Percentiles rank a stretch among this genome's conserved stretches.
Conservation (phyloP, 2,329 filamentous ascomycete species). For the Trichoderma atroviride region DNA sequence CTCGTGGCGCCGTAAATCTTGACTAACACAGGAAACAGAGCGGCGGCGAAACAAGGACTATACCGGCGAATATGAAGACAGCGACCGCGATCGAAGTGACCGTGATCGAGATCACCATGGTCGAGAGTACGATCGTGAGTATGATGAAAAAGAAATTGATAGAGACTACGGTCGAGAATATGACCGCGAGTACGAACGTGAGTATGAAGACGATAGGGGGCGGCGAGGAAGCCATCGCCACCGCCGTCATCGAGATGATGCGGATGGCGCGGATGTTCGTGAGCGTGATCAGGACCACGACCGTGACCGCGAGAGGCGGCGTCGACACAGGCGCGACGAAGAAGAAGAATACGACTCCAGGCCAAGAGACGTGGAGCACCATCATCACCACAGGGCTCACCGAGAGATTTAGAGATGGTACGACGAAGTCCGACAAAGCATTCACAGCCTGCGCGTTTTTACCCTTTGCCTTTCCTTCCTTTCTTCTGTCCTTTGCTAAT, state of each 20-base stretch:
- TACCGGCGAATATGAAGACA: conserved; percentile 31
- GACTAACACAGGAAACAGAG: conserved; percentile 29
- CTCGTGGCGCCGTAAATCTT: neutral
- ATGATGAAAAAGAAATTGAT: conserved; percentile 31
- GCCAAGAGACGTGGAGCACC: conserved; percentile 28
- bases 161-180: conserved; percentile 29
- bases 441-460: neutral
- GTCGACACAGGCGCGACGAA: conserved; percentile 31
- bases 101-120: conserved; percentile 27
- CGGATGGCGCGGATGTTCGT: conserved; percentile 39
- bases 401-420: conserved; percentile 27
- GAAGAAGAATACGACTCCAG: conserved; percentile 31
- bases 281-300: conserved; percentile 44
- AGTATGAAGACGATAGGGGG: conserved; percentile 31
- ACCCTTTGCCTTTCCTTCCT: neutral
- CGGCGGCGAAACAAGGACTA: conserved; percentile 40
- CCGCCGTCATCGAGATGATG: conserved; percentile 29
- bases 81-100: conserved; percentile 33
- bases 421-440: neutral
- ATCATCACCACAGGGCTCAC: conserved; percentile 31
- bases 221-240: conserved; percentile 29
- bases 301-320: conserved; percentile 31
- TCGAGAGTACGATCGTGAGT: conserved; percentile 32
- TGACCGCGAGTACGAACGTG: conserved; percentile 32
- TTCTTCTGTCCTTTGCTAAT: neutral